These are phyloP conservation scores for Gyromitra esculenta DNA, from an alignment of 2,329 filamentous ascomycete species.

Conservation along the genomic window DNA sequence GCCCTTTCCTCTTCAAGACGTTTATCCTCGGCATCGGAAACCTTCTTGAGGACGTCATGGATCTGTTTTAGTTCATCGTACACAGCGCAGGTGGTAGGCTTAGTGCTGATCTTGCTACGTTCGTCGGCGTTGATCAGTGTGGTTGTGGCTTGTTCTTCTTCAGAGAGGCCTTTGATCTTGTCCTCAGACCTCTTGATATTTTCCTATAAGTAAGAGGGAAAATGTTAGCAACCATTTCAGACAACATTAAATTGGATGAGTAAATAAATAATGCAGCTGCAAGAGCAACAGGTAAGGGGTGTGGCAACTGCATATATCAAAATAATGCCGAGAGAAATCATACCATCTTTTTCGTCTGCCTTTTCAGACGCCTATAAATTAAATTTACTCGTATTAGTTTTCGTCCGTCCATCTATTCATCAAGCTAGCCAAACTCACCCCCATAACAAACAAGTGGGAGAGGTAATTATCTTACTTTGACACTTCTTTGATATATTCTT, in stretches of 20 bases:
- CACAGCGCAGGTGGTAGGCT: constrained; percentile 55
- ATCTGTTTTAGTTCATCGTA: constrained; percentile 56
- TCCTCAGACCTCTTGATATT: constrained; percentile 56
- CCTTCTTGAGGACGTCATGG: constrained; percentile 52
- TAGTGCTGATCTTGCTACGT: constrained; percentile 56
- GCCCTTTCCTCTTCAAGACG: constrained; percentile 67
- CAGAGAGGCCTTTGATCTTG: constrained; percentile 57
- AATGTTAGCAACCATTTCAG: constrained; percentile 27
- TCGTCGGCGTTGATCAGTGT: constrained; percentile 57
- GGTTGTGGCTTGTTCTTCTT: constrained; percentile 56
- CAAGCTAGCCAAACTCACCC: neutral
- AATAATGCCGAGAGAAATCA: constrained; percentile 60
- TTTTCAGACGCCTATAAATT: constrained; percentile 67
- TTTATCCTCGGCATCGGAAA: constrained; percentile 67
- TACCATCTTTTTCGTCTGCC: constrained; percentile 77
- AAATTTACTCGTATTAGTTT: constrained; percentile 21
- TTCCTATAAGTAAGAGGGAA: constrained; percentile 47
- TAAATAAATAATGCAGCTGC: neutral
- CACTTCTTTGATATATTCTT: constrained; percentile 83
- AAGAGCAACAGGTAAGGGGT: neutral
- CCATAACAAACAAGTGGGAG: neutral
- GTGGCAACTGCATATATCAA: neutral
- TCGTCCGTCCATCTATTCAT: constrained; percentile 52
- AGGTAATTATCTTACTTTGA: constrained; percentile 74
- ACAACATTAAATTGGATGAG: neutral